Evolutionary conservation across 768 basidiomycete species (phyloP).

Genomic region (Russula brevipes): DNA sequence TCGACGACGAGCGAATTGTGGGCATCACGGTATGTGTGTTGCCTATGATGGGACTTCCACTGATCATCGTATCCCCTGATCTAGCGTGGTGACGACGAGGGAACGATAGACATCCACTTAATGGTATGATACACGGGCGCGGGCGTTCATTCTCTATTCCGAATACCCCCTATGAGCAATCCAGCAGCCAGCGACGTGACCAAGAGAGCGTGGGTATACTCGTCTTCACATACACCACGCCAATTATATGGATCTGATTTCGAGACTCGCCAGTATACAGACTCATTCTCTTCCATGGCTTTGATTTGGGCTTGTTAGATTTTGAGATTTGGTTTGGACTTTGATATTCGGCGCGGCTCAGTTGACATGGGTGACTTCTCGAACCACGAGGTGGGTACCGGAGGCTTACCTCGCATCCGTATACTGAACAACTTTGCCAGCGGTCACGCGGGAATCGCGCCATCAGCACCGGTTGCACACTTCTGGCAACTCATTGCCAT

Average conservation of each 20-base stretch:
- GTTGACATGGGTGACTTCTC: not conserved
- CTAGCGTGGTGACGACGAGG: slow-evolving; percentile 15
- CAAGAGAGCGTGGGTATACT: not conserved
- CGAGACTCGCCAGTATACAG: not conserved
- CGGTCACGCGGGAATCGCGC: not conserved
- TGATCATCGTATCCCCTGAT: not conserved
- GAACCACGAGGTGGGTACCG: not conserved
- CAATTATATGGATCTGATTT: not conserved
- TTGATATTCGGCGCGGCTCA: slow-evolving; percentile 1
- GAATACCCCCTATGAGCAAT: not conserved
- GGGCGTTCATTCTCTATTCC: slow-evolving; percentile 2
- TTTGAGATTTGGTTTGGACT: slow-evolving; percentile 4
- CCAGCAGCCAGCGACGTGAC: not conserved
- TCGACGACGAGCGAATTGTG: slow-evolving; percentile 20
- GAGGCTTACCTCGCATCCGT: not conserved
- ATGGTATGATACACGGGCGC: slow-evolving; percentile 7
- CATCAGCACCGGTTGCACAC: not conserved
- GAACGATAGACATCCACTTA: slow-evolving; percentile 14
- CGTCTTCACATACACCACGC: too few species aligned
- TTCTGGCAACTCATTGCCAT: not conserved
- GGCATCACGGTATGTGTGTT: slow-evolving; percentile 17
- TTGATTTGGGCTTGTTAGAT: slow-evolving; percentile 5
- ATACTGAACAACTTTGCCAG: not conserved
- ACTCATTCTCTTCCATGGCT: not conserved
- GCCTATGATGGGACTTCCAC: not conserved